Evolutionary conservation across 495 filamentous ascomycete genomes (phyloP).

Genomic region (Tuber calosporum): DNA sequence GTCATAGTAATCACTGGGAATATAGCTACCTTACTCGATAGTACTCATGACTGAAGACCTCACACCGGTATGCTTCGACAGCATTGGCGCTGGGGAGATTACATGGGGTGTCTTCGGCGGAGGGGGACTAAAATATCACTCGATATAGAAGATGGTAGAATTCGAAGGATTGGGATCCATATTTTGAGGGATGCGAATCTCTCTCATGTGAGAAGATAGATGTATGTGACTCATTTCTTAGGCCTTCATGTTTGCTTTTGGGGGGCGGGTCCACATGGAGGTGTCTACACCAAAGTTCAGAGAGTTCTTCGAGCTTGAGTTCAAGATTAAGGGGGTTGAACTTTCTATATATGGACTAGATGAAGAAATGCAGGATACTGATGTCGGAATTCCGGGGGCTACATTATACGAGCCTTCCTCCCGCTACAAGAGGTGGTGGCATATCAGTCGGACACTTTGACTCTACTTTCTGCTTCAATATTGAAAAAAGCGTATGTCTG

Average conservation of each 20-base stretch:
- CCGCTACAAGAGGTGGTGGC: conserved; percentile 20
- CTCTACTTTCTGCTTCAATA: conserved; percentile 28
- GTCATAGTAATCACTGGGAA: not conserved
- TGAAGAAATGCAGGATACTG: conserved; percentile 31
- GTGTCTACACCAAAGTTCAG: conserved; percentile 26
- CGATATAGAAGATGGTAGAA: conserved; percentile 31
- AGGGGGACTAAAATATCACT: conserved; percentile 27
- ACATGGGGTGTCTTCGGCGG: conserved; percentile 27
- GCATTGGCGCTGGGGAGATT: conserved; percentile 25
- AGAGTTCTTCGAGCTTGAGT: no score
- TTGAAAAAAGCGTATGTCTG: conserved; percentile 27
- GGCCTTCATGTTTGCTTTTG: conserved; percentile 36
- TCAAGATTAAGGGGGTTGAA: conserved; percentile 28
- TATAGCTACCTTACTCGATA: conserved; percentile 3
- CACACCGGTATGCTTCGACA: conserved; percentile 38
- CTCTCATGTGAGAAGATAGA: not conserved
- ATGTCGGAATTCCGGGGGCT: conserved; percentile 29
- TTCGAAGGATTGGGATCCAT: conserved; percentile 33
- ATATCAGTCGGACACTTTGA: conserved; percentile 13
- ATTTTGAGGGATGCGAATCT: conserved; percentile 29
- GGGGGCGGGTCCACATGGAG: conserved; percentile 25
- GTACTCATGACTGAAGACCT: conserved; percentile 38
- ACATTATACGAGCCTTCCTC: conserved; percentile 19
- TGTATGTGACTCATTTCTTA: conserved; percentile 10
- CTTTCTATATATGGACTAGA: not conserved